Evolutionary conservation across 306 rosid species (phyloP).

Genomic region (Cucumis melo): DNA sequence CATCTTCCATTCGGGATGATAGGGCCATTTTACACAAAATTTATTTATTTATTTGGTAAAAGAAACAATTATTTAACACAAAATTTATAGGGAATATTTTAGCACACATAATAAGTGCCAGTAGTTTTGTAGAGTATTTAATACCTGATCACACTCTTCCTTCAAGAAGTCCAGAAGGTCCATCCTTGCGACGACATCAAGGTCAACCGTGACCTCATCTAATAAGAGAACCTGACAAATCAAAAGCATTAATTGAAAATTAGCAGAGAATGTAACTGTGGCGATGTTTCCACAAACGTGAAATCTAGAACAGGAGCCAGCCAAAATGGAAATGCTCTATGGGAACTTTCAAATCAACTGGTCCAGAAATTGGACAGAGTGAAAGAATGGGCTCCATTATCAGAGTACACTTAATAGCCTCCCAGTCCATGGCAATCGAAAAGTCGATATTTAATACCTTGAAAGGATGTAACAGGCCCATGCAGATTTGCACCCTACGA

Average conservation of each 20-base stretch:
- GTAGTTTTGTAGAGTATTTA: constrained; percentile 6
- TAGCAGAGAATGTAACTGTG: background rate
- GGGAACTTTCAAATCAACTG: background rate
- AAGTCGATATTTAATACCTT: constrained; percentile 30
- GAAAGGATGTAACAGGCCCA: constrained; percentile 90
- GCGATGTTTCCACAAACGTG: background rate
- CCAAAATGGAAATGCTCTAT: background rate
- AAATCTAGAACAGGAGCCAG: background rate
- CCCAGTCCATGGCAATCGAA: background rate
- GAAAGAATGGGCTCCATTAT: background rate
- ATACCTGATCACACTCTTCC: constrained; percentile 98
- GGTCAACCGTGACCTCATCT: constrained; percentile 92
- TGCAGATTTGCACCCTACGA: constrained; percentile 92
- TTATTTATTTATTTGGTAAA: too few species aligned
- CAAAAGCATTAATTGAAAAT: constrained; percentile 5
- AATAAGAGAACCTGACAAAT: constrained; percentile 71
- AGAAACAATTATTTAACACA: too few species aligned
- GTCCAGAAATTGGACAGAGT: background rate
- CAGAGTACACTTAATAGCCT: background rate
- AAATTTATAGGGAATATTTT: background rate
- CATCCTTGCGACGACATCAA: constrained; percentile 88
- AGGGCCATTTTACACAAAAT: background rate
- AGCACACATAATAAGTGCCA: background rate
- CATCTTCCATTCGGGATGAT: background rate
- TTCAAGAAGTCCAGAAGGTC: constrained; percentile 73